Conservation (phyloP, 78 protist genomes). For the Chrysochromulina parva region DNA sequence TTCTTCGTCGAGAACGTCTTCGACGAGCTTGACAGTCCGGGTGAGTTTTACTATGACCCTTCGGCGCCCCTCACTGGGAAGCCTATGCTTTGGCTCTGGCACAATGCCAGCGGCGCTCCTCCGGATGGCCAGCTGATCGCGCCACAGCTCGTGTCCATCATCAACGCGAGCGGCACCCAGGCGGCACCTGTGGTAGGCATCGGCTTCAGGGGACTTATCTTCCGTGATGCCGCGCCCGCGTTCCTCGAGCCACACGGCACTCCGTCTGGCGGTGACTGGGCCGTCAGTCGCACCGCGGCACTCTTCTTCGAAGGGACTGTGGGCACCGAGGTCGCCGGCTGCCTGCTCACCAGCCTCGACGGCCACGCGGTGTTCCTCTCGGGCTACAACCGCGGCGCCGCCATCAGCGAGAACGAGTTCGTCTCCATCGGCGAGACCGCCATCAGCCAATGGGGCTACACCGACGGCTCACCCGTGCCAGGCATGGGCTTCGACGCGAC, state of each 20-base stretch:
- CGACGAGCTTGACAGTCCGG: conserved; percentile 59
- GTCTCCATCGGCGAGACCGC: conserved; percentile 18
- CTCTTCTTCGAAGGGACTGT: conserved; percentile 34
- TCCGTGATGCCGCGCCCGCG: neutral
- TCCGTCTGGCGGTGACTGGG: conserved; percentile 67
- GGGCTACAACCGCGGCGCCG: neutral
- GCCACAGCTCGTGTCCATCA: too few species aligned
- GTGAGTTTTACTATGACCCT: conserved; percentile 44
- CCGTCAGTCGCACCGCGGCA: conserved; percentile 45
- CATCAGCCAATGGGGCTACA: conserved; percentile 54
- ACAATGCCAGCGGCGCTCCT: neutral
- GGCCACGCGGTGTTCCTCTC: conserved; percentile 35
- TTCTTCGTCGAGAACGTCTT: conserved; percentile 44
- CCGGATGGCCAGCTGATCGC: neutral
- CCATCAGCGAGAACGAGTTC: neutral
- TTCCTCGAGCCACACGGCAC: conserved; percentile 53
- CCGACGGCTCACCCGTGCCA: neutral
- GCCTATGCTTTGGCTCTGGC: neutral
- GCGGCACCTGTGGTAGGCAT: too few species aligned
- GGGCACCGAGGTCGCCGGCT: neutral
- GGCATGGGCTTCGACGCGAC: conserved; percentile 46
- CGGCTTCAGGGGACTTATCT: too few species aligned
- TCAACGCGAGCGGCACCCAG: too few species aligned
- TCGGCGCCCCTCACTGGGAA: neutral
- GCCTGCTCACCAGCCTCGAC: conserved; percentile 18